These are phyloP conservation scores for Tubosaeta sp. DNA, from an alignment of 768 basidiomycete genomes.

Conservation along the genomic window DNA sequence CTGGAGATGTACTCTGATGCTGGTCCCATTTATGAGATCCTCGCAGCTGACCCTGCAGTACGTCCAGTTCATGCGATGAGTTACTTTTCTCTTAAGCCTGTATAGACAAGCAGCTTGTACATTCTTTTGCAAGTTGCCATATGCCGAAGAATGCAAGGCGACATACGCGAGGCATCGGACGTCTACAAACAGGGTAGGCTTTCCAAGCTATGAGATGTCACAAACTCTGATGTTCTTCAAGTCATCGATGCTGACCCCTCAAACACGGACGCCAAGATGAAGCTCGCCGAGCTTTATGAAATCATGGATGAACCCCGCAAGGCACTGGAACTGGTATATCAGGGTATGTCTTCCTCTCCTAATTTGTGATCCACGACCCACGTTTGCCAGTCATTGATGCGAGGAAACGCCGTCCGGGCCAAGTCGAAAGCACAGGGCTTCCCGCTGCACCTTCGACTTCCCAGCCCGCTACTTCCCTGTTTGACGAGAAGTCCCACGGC, in stretches of 20 bases:
- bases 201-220: background rate
- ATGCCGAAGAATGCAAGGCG: constrained; percentile 74
- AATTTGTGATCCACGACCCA: constrained; percentile 45
- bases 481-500: constrained; percentile 48
- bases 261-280: constrained; percentile 84
- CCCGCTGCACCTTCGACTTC: constrained; percentile 14
- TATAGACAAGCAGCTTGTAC: constrained; percentile 71
- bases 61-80: constrained; percentile 18
- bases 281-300: constrained; percentile 88
- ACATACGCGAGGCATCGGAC: constrained; percentile 72
- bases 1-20: constrained; percentile 75
- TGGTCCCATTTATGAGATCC: constrained; percentile 69
- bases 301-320: constrained; percentile 78
- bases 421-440: constrained; percentile 14
- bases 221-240: constrained; percentile 25
- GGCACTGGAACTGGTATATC: constrained; percentile 71
- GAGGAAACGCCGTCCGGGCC: constrained; percentile 45
- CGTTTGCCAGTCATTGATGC: constrained; percentile 50
- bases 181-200: constrained; percentile 75
- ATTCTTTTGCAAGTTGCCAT: constrained; percentile 74
- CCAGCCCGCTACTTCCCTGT: constrained; percentile 48
- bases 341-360: constrained; percentile 48
- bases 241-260: constrained; percentile 72
- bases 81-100: background rate
- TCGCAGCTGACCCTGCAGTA: constrained; percentile 73